Percentiles rank a stretch among this genome's conserved stretches.
phyloP scores from a whole-genome alignment of 2,329 filamentous ascomycete genomes.

The Trichocomaceae sp. region DNA sequence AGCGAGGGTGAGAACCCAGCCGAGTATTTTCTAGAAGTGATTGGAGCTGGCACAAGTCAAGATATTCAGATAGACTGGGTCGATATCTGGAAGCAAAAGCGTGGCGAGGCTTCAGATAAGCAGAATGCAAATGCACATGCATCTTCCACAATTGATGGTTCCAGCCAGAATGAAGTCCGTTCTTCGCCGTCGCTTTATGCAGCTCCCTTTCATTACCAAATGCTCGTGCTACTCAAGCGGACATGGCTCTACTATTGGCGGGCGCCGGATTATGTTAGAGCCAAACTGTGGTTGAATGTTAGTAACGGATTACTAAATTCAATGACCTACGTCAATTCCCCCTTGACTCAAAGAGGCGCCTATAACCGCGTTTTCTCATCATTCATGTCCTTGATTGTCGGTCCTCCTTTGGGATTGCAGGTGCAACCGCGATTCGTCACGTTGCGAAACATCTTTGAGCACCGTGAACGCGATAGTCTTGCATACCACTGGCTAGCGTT shows the following conservation, averaged over 20 bases:
- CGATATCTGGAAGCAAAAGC: not conserved
- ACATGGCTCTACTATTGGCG: constrained; percentile 17
- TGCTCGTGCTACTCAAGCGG: constrained; percentile 53
- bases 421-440: constrained; percentile 16
- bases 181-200: constrained; percentile 11
- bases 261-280: constrained; percentile 12
- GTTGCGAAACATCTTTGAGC: constrained; percentile 10
- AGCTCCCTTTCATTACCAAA: constrained; percentile 42
- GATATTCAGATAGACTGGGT: not conserved
- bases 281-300: constrained; percentile 10
- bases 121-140: not conserved
- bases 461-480: constrained; percentile 13
- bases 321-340: constrained; percentile 5
- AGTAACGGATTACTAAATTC: constrained; percentile 13
- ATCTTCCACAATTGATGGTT: not conserved
- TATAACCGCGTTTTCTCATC: not conserved
- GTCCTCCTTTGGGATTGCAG: constrained; percentile 2
- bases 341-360: not conserved
- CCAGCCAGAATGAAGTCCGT: not conserved
- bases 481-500: constrained; percentile 16
- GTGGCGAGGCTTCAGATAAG: not conserved
- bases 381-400: constrained; percentile 3
- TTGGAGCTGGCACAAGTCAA: not conserved
- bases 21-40: not conserved
- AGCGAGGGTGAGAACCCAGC: not conserved